These are phyloP conservation scores for Cryptosporidium xiaoi DNA, from an alignment of 169 alveolate genomes.

Conservation along the genomic window DNA sequence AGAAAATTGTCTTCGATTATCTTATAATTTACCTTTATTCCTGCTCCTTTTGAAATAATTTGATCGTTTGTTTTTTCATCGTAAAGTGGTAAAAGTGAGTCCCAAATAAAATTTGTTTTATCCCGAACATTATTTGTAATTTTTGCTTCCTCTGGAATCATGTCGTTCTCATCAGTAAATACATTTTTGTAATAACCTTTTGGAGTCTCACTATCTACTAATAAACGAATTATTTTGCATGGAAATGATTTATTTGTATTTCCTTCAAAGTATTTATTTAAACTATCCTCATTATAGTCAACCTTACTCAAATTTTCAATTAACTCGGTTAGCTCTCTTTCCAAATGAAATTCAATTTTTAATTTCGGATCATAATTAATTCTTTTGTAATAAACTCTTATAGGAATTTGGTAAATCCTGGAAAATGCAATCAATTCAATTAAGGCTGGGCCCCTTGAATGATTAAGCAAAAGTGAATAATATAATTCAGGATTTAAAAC, in stretches of 20 bases:
- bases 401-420: slow-evolving; percentile 19
- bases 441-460: slow-evolving; percentile 21
- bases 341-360: slow-evolving; percentile 31
- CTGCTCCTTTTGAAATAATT: slow-evolving; percentile 17
- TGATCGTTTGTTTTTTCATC: slow-evolving; percentile 17
- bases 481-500: slow-evolving; percentile 56
- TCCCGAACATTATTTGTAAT: not conserved
- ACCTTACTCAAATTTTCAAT: not conserved
- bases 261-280: slow-evolving; percentile 1
- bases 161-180: not conserved
- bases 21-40: slow-evolving; percentile 12
- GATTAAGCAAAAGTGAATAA: slow-evolving; percentile 20
- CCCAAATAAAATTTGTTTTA: slow-evolving; percentile 44
- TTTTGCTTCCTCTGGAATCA: not conserved
- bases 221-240: slow-evolving; percentile 22
- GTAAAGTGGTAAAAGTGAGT: slow-evolving; percentile 46
- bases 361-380: not conserved
- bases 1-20: not conserved
- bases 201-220: not conserved
- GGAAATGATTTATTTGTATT: not conserved
- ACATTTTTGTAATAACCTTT: slow-evolving; percentile 9
- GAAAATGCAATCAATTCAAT: slow-evolving; percentile 63
- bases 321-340: slow-evolving; percentile 17
- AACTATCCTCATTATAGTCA: not conserved
- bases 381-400: slow-evolving; percentile 15